A percentile compares a stretch with the other conserved stretches of the same genome.
These are phyloP conservation scores for Choiromyces venosus DNA, from an alignment of 495 filamentous ascomycete genomes.

Conservation along the genomic window DNA sequence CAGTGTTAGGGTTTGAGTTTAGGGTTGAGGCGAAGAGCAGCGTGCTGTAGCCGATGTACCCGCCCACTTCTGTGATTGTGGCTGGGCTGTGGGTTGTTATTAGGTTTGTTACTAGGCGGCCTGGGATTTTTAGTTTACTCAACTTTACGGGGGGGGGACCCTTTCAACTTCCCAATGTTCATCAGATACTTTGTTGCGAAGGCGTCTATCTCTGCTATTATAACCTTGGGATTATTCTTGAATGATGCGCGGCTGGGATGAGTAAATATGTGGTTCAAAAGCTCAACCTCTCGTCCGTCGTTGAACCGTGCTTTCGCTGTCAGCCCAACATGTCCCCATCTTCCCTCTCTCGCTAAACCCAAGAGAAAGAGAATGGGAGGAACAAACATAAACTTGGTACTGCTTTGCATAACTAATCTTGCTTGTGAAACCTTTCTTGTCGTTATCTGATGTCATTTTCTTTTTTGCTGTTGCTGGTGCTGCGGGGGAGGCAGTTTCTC, in stretches of 20 bases:
- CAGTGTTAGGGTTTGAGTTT: constrained; percentile 54
- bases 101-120: constrained; percentile 56
- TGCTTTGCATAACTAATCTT: constrained; percentile 43
- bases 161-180: constrained; percentile 72
- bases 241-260: constrained; percentile 48
- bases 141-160: constrained; percentile 28
- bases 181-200: constrained; percentile 68
- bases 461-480: background rate
- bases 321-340: background rate
- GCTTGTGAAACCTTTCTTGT: constrained; percentile 19
- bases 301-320: constrained; percentile 48
- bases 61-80: constrained; percentile 71
- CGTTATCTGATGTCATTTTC: constrained; percentile 6
- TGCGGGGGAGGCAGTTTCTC: background rate
- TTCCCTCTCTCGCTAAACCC: background rate
- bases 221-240: constrained; percentile 54
- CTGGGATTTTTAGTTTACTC: background rate
- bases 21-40: constrained; percentile 64
- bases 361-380: background rate
- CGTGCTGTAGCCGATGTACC: constrained; percentile 75
- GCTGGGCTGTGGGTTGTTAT: constrained; percentile 61
- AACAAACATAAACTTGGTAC: constrained; percentile 42
- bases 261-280: constrained; percentile 62
- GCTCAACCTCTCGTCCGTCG: constrained; percentile 66
- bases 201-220: constrained; percentile 67